Conservation (phyloP, 2,329 filamentous ascomycete species). For the Fusarium pininemorale region DNA sequence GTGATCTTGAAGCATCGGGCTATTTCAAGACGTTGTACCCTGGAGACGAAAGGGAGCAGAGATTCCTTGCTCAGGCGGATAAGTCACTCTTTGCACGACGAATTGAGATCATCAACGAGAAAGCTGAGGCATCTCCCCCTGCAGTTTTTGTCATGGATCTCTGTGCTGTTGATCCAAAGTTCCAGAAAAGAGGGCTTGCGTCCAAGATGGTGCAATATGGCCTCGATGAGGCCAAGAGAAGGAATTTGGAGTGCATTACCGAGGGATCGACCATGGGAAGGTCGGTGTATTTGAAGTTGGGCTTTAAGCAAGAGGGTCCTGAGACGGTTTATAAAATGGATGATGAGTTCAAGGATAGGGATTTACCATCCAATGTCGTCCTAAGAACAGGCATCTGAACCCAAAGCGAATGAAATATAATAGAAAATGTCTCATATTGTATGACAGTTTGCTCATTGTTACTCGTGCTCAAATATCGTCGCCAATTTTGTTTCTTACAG, state of each 20-base stretch:
- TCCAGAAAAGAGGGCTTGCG: constrained; percentile 61
- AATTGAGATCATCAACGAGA: constrained; percentile 53
- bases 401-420: not conserved
- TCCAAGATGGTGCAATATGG: constrained; percentile 58
- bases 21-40: constrained; percentile 53
- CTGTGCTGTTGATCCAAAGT: constrained; percentile 62
- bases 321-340: constrained; percentile 57
- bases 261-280: constrained; percentile 62
- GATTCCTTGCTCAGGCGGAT: constrained; percentile 57
- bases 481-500: constrained; percentile 11
- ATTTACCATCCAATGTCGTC: constrained; percentile 57
- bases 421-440: not conserved
- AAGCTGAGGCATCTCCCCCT: constrained; percentile 50
- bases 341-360: constrained; percentile 50
- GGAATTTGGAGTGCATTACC: constrained; percentile 54
- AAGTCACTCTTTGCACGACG: constrained; percentile 55
- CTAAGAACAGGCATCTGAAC: constrained; percentile 50
- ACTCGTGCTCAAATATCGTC: not conserved
- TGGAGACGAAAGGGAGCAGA: constrained; percentile 54
- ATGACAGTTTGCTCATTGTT: not conserved
- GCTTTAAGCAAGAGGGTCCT: constrained; percentile 52
- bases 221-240: constrained; percentile 51
- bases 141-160: constrained; percentile 61
- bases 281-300: constrained; percentile 55
- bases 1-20: constrained; percentile 43